Base-by-base conservation (phyloP, 352 stramenopile species). In the Globisporangium echinulatum region DNA sequence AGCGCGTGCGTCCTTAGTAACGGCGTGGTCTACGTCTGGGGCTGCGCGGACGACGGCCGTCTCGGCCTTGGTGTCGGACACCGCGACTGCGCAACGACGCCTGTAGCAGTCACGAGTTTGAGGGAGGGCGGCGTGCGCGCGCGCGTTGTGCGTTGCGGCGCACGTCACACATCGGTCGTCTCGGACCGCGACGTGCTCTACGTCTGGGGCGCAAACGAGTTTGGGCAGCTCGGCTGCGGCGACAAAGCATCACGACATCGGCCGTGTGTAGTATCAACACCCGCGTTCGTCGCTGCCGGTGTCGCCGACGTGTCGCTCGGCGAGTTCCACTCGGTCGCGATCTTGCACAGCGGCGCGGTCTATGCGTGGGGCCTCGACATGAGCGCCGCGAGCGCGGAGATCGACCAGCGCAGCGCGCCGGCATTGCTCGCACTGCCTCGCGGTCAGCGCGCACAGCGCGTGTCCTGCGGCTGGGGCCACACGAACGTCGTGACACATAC, bases 121-220 rank as follows among this genome's bases (percentile, higher is more conserved):
- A 70, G 71, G 44, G 66, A 83, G 15, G 64, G 70, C 7, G 65
- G 71, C 2, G 49, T 92, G 4, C 67, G 66, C 37, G 69, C 63
- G 0, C 77, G 82, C 5, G 64, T 63, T 9, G 70, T 90, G n/a
- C 77, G 77, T 17, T 92, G 83, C 55, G 83, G 83, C 2, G 80
- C 72, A 2, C 72, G 79, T 15, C 77, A 90, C 68, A 90, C 85
- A 36, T 79, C 80, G 2, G 57, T 87, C 9, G 65, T 92, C 39
- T 90, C 80, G 14, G 79, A 89, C 52, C 63, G 54, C 9, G 79
- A 90, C 51, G 56, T 86, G 49, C 54, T 93, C n/a, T 90, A 88
- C 60, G 66, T 87, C 19, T 91, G 84, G 81, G 84, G 84, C 7
- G 82, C 79, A 0, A 93, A 91, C 54, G 79, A 93, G 50, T 91